Percentiles rank a stretch among this genome's conserved stretches.
Evolutionary conservation across 345 rosid genomes (phyloP).

Genomic region (Kandelia obovata): DNA sequence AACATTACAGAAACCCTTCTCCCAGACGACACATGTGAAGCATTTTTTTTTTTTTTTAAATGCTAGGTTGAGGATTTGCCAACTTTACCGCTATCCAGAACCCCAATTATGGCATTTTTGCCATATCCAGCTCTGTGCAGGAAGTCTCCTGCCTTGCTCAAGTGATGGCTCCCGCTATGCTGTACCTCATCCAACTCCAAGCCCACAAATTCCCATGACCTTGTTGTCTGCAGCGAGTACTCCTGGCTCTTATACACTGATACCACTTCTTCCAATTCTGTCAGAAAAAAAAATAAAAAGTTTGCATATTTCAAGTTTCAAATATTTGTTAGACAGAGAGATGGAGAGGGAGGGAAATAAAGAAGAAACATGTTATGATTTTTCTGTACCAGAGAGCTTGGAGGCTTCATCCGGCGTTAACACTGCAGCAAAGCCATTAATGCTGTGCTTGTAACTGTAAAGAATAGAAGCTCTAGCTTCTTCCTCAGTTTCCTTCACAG

Average conservation of each 20-base stretch:
- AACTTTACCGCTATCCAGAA: constrained; percentile 68
- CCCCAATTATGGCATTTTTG: constrained; percentile 59
- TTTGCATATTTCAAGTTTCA: not conserved
- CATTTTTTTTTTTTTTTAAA: too few species aligned
- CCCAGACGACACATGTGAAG: too few species aligned
- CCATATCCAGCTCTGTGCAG: constrained; percentile 57
- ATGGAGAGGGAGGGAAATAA: not conserved
- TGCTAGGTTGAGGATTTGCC: too few species aligned
- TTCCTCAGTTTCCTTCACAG: constrained; percentile 60
- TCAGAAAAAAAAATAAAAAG: not conserved
- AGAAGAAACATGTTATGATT: not conserved
- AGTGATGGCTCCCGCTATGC: not conserved
- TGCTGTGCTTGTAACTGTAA: constrained; percentile 85
- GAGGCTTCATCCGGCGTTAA: constrained; percentile 64
- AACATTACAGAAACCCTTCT: too few species aligned
- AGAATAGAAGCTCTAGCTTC: constrained; percentile 62
- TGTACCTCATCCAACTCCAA: constrained; percentile 29
- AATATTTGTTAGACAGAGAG: not conserved
- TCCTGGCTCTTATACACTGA: constrained; percentile 48
- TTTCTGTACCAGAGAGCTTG: constrained; percentile 47
- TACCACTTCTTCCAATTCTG: constrained; percentile 65
- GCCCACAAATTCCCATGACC: constrained; percentile 90
- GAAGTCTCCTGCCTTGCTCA: constrained; percentile 18
- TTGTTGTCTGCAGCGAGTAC: constrained; percentile 65
- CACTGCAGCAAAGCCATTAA: constrained; percentile 79